These are phyloP conservation scores for Hyparrhenia diplandra DNA, from an alignment of 176 grass and related monocot genomes.

Conservation along the genomic window DNA sequence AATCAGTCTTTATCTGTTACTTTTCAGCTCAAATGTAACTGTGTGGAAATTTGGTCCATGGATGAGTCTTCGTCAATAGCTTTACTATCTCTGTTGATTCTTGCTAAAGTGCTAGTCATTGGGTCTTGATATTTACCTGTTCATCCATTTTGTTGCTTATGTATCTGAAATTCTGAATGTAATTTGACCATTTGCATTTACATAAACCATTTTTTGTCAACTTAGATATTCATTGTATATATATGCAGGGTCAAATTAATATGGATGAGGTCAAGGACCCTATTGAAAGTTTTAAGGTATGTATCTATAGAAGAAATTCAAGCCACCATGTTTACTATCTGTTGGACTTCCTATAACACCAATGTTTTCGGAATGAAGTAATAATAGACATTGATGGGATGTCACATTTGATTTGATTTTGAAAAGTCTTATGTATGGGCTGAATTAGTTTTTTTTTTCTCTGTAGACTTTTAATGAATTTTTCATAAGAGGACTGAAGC, in stretches of 20 bases:
- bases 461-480: conserved; percentile 97
- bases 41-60: neutral
- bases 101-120: neutral
- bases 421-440: neutral
- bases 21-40: neutral
- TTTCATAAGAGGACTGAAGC: conserved; percentile 80
- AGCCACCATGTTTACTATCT: neutral
- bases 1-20: neutral
- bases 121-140: neutral
- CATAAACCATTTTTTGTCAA: neutral
- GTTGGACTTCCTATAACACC: neutral
- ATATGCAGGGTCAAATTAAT: conserved; percentile 85
- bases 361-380: neutral
- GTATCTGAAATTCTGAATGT: neutral
- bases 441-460: conserved; percentile 30
- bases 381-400: neutral
- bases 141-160: neutral
- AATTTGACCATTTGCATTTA: conserved; percentile 4
- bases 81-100: neutral
- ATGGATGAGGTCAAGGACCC: conserved; percentile 81
- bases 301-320: neutral
- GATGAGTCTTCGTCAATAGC: neutral
- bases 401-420: neutral
- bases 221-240: conserved; percentile 13
- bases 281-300: conserved; percentile 94